Conservation (phyloP, 345 rosid genomes). For the Trapa incisa region DNA sequence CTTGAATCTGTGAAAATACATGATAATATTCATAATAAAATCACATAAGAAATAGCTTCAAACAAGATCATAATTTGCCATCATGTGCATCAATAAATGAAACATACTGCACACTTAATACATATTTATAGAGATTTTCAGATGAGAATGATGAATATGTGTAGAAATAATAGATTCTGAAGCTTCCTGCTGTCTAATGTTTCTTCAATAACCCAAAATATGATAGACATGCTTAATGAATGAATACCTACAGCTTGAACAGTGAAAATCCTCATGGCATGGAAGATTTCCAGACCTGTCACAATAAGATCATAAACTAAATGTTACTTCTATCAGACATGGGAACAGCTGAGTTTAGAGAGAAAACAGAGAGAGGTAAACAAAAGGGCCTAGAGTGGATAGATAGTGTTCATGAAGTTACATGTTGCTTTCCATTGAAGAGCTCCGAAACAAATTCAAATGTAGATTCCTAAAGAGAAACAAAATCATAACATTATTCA, state of each 20-base stretch:
- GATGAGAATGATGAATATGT: neutral
- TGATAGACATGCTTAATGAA: neutral
- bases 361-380: neutral
- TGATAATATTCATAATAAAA: neutral
- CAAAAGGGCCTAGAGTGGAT: neutral
- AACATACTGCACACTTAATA: neutral
- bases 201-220: neutral
- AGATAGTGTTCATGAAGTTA: constrained; percentile 10
- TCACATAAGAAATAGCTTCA: neutral
- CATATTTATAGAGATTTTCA: neutral
- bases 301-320: neutral
- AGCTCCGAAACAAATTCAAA: constrained; percentile 29
- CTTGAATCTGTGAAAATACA: constrained; percentile 12
- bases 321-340: neutral
- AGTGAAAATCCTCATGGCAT: constrained; percentile 22
- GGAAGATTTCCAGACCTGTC: constrained; percentile 14
- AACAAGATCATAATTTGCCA: neutral
- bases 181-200: neutral
- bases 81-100: neutral
- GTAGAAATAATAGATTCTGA: neutral
- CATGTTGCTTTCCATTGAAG: constrained; percentile 18
- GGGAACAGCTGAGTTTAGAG: neutral
- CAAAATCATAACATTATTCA: neutral
- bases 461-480: constrained; percentile 22
- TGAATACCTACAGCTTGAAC: constrained; percentile 10